These are phyloP conservation scores for Hortiboletus flavorubellus DNA, from an alignment of 768 basidiomycete species.

Conservation along the genomic window DNA sequence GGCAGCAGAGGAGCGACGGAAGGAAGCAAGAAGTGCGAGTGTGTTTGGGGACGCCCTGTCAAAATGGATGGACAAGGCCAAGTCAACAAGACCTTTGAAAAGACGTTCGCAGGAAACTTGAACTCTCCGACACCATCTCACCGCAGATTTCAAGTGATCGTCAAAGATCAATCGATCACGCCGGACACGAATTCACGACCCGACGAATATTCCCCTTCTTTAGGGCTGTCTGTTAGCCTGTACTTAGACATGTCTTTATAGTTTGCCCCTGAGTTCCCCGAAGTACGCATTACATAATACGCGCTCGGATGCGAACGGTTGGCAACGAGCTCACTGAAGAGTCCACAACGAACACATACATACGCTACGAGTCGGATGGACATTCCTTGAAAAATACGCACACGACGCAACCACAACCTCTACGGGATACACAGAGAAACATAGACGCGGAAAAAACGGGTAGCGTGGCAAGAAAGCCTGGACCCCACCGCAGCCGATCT, in stretches of 20 bases:
- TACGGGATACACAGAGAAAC: constrained; percentile 1
- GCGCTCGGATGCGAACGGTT: not conserved
- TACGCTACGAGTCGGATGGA: constrained; percentile 23
- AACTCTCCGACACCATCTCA: not conserved
- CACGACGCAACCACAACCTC: constrained; percentile 4
- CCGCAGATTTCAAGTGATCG: not conserved
- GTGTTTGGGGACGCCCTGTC: constrained; percentile 7
- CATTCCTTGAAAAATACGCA: constrained; percentile 23
- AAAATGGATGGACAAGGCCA: constrained; percentile 17
- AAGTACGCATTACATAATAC: constrained; percentile 17
- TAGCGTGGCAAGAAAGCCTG: constrained; percentile 4
- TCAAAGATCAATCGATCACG: not conserved
- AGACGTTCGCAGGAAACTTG: not conserved
- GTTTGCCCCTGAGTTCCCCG: too few relatives aligned
- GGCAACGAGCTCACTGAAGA: not conserved
- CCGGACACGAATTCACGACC: not conserved
- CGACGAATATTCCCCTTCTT: not conserved
- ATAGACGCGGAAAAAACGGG: constrained; percentile 1
- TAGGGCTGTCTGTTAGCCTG: not conserved
- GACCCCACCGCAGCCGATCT: constrained; percentile 9
- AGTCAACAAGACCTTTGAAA: not conserved
- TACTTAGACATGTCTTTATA: not conserved
- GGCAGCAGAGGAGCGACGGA: constrained; percentile 16
- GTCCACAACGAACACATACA: not conserved
- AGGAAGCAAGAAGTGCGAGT: constrained; percentile 5